Conservation (phyloP, 805 yeast genomes). For the Komagataella phaffii region DNA sequence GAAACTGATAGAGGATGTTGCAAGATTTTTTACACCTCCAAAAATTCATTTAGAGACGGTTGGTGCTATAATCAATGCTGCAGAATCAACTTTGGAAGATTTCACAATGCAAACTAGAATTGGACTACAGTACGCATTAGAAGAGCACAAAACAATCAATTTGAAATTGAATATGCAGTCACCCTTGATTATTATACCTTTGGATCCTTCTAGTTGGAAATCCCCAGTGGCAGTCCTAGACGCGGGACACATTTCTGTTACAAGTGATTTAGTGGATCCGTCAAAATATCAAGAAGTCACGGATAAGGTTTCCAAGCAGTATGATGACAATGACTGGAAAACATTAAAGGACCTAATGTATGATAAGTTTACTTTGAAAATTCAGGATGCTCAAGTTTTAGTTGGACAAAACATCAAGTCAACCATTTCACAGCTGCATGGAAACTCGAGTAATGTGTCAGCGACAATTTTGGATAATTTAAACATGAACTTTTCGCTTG, state of each 20-base stretch:
- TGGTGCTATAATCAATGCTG: slow-evolving; percentile 85
- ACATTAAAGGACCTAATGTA: slow-evolving; percentile 70
- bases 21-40: slow-evolving; percentile 76
- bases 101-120: slow-evolving; percentile 79
- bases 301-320: slow-evolving; percentile 37
- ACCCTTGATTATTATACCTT: slow-evolving; percentile 78
- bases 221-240: slow-evolving; percentile 87
- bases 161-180: slow-evolving; percentile 85
- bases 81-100: slow-evolving; percentile 90
- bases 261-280: slow-evolving; percentile 68
- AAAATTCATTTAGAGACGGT: slow-evolving; percentile 75
- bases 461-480: slow-evolving; percentile 65
- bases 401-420: slow-evolving; percentile 74
- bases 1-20: slow-evolving; percentile 64
- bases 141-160: slow-evolving; percentile 85
- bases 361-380: slow-evolving; percentile 65
- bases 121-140: slow-evolving; percentile 86
- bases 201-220: slow-evolving; percentile 64
- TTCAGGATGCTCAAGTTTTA: slow-evolving; percentile 79
- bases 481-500: slow-evolving; percentile 60
- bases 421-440: slow-evolving; percentile 61
- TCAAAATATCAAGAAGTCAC: slow-evolving; percentile 56
- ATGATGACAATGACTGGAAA: slow-evolving; percentile 61
- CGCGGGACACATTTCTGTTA: slow-evolving; percentile 87
- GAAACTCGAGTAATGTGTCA: slow-evolving; percentile 24